Evolutionary conservation across 2,329 filamentous ascomycete genomes (phyloP).

Genomic region (Myriosclerotinia duriaeana): DNA sequence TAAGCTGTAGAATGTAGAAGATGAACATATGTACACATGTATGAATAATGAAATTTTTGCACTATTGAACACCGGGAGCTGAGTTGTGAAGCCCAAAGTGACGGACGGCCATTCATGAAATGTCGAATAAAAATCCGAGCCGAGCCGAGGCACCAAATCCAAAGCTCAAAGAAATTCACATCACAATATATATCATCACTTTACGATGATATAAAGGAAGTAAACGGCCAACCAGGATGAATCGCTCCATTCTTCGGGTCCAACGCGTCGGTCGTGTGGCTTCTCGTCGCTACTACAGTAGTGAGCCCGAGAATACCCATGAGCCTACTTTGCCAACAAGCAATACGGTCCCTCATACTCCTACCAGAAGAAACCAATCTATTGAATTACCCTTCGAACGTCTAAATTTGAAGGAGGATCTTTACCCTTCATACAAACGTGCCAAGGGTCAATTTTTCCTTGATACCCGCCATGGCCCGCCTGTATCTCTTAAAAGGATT

Average conservation of each 20-base stretch:
- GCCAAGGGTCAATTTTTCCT: background rate
- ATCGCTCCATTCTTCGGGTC: constrained; percentile 6
- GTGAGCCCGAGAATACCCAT: background rate
- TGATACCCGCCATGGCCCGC: background rate
- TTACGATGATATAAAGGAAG: background rate
- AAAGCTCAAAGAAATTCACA: constrained; percentile 1
- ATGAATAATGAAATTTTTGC: too few relatives aligned
- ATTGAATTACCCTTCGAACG: background rate
- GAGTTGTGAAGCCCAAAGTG: background rate
- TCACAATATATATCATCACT: background rate
- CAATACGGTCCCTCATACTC: background rate
- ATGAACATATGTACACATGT: background rate
- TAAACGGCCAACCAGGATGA: background rate
- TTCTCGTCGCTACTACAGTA: constrained; percentile 16
- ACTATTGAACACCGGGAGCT: background rate
- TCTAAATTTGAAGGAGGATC: background rate
- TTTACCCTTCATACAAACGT: background rate
- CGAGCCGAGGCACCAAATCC: constrained; percentile 6
- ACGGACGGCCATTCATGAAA: too few relatives aligned
- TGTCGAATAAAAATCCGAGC: background rate
- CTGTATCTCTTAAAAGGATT: background rate
- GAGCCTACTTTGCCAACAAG: background rate
- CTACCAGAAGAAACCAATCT: background rate
- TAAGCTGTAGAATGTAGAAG: background rate
- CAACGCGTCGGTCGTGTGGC: background rate